Evolutionary conservation across 2,329 filamentous ascomycete genomes (phyloP), one percentile per base, ranked within the genome.

Genomic region (Colletotrichum sp.): DNA sequence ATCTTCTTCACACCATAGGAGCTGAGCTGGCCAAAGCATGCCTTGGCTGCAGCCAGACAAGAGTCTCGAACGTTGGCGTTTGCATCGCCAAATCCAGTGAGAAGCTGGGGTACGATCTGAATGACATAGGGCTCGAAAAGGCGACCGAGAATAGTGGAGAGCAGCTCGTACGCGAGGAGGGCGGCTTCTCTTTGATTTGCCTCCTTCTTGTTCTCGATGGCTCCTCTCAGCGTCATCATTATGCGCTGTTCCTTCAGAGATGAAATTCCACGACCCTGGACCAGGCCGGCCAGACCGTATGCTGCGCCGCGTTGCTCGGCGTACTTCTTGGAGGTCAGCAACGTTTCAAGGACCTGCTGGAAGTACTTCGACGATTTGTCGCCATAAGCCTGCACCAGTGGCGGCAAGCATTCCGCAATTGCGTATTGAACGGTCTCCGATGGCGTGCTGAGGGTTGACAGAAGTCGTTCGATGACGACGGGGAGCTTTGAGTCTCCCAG

Each of bases 401-500:
- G 96, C 16, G 97, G 96, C 26, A 99, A 88, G 80, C 97, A 99
- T 81, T 97, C 95, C 5, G 97, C 96, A 74, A 98, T 96, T 62
- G 97, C 97, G 82, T 97, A 98, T 84, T 99, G 97, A 2, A 99
- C 97, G 18, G 95, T 96, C 84, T 99, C 97, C 1, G 97, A 98
- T 32, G 97, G 97, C 14, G 96, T 98, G 83, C 94, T 97, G 59
- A 99, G 88, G 8, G 97, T 98, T 26, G 92, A 92, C 71, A 99
- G 89, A 26, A 99, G 89, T 77, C 96, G 92, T 79, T 96, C 93
- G 66, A 99, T 93, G 61, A 99, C 97, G 72, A 94, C 92, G 1
- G 96, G 95, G 64, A 98, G 92, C 80, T 97, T 96, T 78, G 92
- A 86, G 83, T 99, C 97, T n/a, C 96, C 95, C 9, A 92, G 85